Conservation (phyloP, 2,329 filamentous ascomycete species). For the Helotiales sp. region DNA sequence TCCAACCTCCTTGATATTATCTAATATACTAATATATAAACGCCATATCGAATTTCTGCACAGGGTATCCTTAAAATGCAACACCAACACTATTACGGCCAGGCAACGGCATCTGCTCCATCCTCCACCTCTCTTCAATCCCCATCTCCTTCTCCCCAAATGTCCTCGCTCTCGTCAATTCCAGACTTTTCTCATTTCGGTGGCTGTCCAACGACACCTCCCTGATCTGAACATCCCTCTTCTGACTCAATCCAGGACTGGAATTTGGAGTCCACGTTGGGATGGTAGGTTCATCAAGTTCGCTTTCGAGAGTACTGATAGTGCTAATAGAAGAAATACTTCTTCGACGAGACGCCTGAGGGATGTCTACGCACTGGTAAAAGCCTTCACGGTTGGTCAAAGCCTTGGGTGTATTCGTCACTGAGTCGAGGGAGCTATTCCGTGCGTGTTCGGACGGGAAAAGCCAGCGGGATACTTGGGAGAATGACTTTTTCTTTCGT, state of each 20-base stretch:
- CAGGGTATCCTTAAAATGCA: conserved; percentile 40
- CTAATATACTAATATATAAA: neutral
- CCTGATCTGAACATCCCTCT: conserved; percentile 12
- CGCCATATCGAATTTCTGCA: neutral
- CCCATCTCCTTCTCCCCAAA: conserved; percentile 27
- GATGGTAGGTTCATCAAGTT: conserved; percentile 42
- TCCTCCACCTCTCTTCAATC: conserved; percentile 38
- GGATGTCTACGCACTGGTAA: conserved; percentile 53
- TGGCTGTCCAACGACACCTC: conserved; percentile 16
- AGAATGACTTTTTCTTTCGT: conserved; percentile 68
- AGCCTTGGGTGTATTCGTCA: conserved; percentile 56
- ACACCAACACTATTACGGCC: conserved; percentile 45
- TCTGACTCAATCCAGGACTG: conserved; percentile 20
- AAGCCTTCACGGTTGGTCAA: conserved; percentile 54
- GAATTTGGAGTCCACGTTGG: conserved; percentile 49
- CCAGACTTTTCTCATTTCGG: conserved; percentile 25
- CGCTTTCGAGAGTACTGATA: conserved; percentile 51
- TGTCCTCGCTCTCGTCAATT: conserved; percentile 24
- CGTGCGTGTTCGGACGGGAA: conserved; percentile 43
- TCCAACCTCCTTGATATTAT: neutral
- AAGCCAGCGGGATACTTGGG: conserved; percentile 60
- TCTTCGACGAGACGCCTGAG: neutral
- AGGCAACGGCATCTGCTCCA: conserved; percentile 36
- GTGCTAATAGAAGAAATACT: conserved; percentile 41
- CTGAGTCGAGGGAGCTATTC: conserved; percentile 47